Conservation (phyloP, 2,329 filamentous ascomycete genomes). For the Lasiodiplodia theobromae region DNA sequence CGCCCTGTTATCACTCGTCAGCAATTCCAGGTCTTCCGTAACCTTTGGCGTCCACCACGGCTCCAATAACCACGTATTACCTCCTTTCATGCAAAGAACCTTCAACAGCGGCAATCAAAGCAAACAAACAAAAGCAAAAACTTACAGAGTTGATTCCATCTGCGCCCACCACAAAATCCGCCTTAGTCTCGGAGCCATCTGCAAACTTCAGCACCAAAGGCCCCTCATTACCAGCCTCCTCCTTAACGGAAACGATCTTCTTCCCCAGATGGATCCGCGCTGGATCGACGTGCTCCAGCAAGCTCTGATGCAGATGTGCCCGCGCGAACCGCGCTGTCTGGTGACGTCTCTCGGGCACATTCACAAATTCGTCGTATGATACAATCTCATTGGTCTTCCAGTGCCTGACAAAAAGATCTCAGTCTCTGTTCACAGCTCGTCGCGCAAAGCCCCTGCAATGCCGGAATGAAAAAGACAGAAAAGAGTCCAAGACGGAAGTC, state of each 20-base stretch:
- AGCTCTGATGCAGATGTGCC: conserved; percentile 45
- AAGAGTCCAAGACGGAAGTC: neutral
- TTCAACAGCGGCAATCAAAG: too few relatives aligned
- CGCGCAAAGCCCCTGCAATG: neutral
- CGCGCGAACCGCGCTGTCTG: conserved; percentile 47
- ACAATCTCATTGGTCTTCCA: conserved; percentile 50
- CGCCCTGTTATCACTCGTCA: conserved; percentile 32
- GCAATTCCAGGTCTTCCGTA: conserved; percentile 30
- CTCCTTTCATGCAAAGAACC: neutral
- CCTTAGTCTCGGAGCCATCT: conserved; percentile 39
- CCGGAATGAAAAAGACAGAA: neutral
- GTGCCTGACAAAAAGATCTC: conserved; percentile 32
- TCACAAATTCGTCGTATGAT: conserved; percentile 41
- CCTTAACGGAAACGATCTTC: conserved; percentile 34
- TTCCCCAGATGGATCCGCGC: conserved; percentile 43
- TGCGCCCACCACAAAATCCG: conserved; percentile 45
- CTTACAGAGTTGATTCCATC: conserved; percentile 50
- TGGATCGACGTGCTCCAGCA: conserved; percentile 42
- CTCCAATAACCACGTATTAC: too few relatives aligned
- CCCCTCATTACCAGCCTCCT: conserved; percentile 28
- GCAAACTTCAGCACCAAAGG: conserved; percentile 40
- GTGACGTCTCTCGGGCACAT: conserved; percentile 42
- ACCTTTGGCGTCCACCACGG: neutral
- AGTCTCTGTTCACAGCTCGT: neutral
- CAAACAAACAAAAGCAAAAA: conserved; percentile 36